A percentile compares a stretch with the other conserved stretches of the same genome.
Evolutionary conservation across 192 early-diverging fungal species (phyloP).

Genomic region (Coemansia sp.): DNA sequence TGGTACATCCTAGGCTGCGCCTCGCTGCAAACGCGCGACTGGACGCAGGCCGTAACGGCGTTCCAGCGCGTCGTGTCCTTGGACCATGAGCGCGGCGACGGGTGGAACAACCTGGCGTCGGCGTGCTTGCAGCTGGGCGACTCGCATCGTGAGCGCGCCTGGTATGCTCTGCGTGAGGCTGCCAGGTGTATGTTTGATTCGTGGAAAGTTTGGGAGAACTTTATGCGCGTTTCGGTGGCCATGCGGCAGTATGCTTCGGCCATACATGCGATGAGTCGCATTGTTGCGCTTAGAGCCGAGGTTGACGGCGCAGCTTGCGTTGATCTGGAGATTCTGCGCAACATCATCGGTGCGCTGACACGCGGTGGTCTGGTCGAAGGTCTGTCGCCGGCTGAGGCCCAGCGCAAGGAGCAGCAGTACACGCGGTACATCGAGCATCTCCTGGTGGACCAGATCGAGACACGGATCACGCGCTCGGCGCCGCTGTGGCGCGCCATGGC

Average conservation of each 20-base stretch:
- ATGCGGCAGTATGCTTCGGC: conserved; percentile 78
- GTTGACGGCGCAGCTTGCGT: conserved; percentile 67
- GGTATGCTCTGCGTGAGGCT: conserved; percentile 78
- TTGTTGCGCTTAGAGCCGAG: conserved; percentile 76
- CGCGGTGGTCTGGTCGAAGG: conserved; percentile 39
- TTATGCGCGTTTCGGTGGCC: conserved; percentile 73
- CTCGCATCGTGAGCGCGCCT: conserved; percentile 70
- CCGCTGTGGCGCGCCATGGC: conserved; percentile 73
- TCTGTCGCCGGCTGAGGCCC: conserved; percentile 43
- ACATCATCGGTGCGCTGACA: conserved; percentile 66
- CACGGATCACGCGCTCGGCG: conserved; percentile 71
- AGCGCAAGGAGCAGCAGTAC: conserved; percentile 42
- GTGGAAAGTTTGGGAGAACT: conserved; percentile 94
- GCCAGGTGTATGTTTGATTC: conserved; percentile 73
- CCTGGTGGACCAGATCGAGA: conserved; percentile 67
- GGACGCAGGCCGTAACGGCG: conserved; percentile 68
- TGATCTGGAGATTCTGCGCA: conserved; percentile 76
- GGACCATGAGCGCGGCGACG: conserved; percentile 83
- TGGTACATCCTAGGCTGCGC: conserved; percentile 98
- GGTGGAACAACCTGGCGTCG: conserved; percentile 95
- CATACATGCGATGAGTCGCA: conserved; percentile 77
- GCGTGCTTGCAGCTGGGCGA: conserved; percentile 70
- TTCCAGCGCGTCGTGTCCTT: conserved; percentile 73
- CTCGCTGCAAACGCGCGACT: conserved; percentile 75
- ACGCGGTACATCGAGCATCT: conserved; percentile 55